Base-by-base conservation (phyloP, 2,329 filamentous ascomycete species). In the Dothideomycetes sp. region DNA sequence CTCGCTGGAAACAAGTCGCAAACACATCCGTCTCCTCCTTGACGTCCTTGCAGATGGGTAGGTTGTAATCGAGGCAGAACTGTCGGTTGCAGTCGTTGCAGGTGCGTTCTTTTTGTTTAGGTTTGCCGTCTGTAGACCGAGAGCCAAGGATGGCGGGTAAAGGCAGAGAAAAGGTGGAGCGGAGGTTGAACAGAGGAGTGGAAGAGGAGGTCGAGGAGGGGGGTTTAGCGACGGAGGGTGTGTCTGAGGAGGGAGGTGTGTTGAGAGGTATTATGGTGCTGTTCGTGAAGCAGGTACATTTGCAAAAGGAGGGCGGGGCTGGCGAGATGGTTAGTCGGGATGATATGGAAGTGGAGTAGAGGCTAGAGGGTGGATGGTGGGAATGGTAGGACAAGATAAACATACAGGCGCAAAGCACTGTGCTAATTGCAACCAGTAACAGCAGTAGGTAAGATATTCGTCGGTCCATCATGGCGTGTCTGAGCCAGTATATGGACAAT, bases 261-360 rank as follows among this genome's bases (percentile, higher is more conserved):
- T 76, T 69, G 42, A 81, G 71, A 14, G 76, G 72, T 47, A 82
- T 80, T 37, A 82, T 79, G 40, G 76, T 80, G 60, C 71, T 77
- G 55, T 81, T 81, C 37, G 69, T 68, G 60, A 75, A 76, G 58
- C 78, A 81, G 41, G 75, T 80, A 57, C 78, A 82, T 72, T 81
- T 82, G 70, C 78, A 82, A 60, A 81, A 82, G 43, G 76, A 79
- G 12, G 75, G 74, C 17, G 69, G 67, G 32, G 66, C 68, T 70
- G 34, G n/a, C n/a, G n/a, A n/a, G n/a, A n/a, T 33, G 16, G 24
- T 17, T 36, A 19, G 30, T 48, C 42, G 35, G 27, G 35, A 30
- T n/a, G 11, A 3, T 18, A 15, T 14, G 12, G 30, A 4, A 4
- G 32, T 10, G 31, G n/a, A 15, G 31, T 11, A 14, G 11, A n/a